Conservation (phyloP, 2,329 filamentous ascomycete species). For the Microascus cirrosus region DNA sequence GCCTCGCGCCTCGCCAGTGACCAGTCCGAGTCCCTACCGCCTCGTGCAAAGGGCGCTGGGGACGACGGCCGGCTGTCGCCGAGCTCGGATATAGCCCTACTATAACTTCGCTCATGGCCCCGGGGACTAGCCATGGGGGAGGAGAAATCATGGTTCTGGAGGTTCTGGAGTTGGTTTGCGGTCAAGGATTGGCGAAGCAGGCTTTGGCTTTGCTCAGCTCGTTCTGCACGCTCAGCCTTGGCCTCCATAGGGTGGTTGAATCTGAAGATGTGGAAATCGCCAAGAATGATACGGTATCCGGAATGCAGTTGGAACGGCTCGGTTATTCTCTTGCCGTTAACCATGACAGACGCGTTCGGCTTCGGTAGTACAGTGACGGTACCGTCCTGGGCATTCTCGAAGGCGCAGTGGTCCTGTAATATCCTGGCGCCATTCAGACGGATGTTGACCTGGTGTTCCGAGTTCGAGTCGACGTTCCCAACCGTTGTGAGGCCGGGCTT, state of each 20-base stretch:
- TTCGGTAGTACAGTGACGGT: constrained; percentile 83
- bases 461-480: constrained; percentile 81
- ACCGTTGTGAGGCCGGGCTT: constrained; percentile 93
- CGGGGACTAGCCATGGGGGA: constrained; percentile 50
- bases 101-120: constrained; percentile 69
- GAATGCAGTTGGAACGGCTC: constrained; percentile 80
- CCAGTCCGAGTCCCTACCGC: constrained; percentile 82
- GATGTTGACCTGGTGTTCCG: constrained; percentile 69
- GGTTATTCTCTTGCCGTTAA: constrained; percentile 84
- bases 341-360: constrained; percentile 94
- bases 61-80: constrained; percentile 72
- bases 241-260: constrained; percentile 98
- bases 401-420: constrained; percentile 81
- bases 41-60: constrained; percentile 54
- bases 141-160: constrained; percentile 44
- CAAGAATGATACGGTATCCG: constrained; percentile 88
- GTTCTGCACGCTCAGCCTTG: constrained; percentile 78
- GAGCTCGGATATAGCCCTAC: constrained; percentile 67
- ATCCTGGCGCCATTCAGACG: constrained; percentile 90
- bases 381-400: constrained; percentile 80
- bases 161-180: constrained; percentile 44
- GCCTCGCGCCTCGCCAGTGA: constrained; percentile 87
- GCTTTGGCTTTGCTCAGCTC: constrained; percentile 53
- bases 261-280: constrained; percentile 96
- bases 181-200: constrained; percentile 74